Percentiles rank a stretch among this genome's conserved stretches.
Conservation (phyloP, 768 basidiomycete genomes). For the Boletus tylopilopsis region DNA sequence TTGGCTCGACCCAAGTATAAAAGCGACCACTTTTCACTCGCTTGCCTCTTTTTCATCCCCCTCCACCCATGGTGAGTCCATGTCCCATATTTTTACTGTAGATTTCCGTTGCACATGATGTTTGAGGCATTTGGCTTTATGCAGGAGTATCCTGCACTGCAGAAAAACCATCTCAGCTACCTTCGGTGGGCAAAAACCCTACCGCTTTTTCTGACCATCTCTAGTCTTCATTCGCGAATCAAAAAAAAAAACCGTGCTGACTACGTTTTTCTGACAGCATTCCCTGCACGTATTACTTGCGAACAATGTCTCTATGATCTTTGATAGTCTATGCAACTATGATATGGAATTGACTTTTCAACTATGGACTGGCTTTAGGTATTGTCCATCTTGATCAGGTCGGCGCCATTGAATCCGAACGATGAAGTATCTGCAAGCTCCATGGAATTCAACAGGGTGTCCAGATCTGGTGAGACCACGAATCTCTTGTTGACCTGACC, state of each 20-base stretch:
- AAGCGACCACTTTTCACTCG: neutral
- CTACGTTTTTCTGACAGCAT: conserved; percentile 25
- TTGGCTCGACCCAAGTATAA: conserved; percentile 25
- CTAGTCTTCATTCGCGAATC: neutral
- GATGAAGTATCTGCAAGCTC: conserved; percentile 45
- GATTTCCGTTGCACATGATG: conserved; percentile 57
- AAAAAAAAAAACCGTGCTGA: conserved; percentile 14
- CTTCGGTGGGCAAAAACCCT: conserved; percentile 55
- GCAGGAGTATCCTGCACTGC: conserved; percentile 66
- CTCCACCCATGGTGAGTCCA: conserved; percentile 21
- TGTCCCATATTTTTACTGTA: conserved; percentile 11
- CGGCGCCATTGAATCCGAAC: conserved; percentile 39
- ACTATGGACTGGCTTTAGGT: no score
- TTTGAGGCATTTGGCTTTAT: conserved; percentile 95
- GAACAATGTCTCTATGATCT: neutral
- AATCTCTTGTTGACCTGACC: conserved; percentile 89
- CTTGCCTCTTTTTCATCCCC: neutral
- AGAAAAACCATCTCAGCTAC: conserved; percentile 89
- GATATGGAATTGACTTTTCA: no score
- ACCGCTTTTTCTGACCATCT: conserved; percentile 46
- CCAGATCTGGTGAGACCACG: conserved; percentile 79
- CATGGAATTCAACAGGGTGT: conserved; percentile 65
- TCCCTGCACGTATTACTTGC: neutral
- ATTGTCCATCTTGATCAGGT: conserved; percentile 53
- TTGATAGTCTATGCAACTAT: no score